Evolutionary conservation across 805 yeast species (phyloP).

Genomic region (Yarrowia hollandica): DNA sequence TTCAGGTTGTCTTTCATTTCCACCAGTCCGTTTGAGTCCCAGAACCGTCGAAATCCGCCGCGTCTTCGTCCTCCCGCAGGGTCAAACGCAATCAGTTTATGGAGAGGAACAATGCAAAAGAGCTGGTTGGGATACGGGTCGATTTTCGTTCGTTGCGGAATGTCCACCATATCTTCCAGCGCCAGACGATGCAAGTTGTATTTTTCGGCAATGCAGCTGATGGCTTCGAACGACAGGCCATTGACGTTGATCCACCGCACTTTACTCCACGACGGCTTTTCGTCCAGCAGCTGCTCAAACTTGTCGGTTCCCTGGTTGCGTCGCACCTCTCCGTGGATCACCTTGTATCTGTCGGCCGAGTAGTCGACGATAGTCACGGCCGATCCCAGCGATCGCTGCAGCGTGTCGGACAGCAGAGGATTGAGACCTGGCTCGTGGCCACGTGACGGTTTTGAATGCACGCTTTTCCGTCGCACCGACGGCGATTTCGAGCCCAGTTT

Average conservation of each 20-base stretch:
- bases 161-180: slow-evolving; percentile 62
- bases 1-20: slow-evolving; percentile 22
- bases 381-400: slow-evolving; percentile 54
- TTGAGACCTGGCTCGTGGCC: slow-evolving; percentile 65
- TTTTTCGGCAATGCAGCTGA: slow-evolving; percentile 48
- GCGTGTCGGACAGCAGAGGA: slow-evolving; percentile 52
- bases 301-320: slow-evolving; percentile 34
- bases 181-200: slow-evolving; percentile 56
- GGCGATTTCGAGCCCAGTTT: slow-evolving; percentile 30
- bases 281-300: slow-evolving; percentile 41
- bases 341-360: slow-evolving; percentile 46
- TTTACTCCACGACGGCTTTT: slow-evolving; percentile 50
- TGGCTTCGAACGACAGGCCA: slow-evolving; percentile 63
- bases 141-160: slow-evolving; percentile 60
- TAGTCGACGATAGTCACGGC: slow-evolving; percentile 57
- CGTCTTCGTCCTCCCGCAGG: not conserved
- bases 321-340: slow-evolving; percentile 47
- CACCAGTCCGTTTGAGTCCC: slow-evolving; percentile 14
- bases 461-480: slow-evolving; percentile 39
- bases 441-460: slow-evolving; percentile 44
- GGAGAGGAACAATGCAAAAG: slow-evolving; percentile 57
- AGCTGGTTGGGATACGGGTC: slow-evolving; percentile 54
- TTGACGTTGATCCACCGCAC: slow-evolving; percentile 60
- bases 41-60: slow-evolving; percentile 10
- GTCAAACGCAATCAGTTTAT: slow-evolving; percentile 46